Conservation (phyloP, 139 green algal species). For the Monoraphidium neglectum region DNA sequence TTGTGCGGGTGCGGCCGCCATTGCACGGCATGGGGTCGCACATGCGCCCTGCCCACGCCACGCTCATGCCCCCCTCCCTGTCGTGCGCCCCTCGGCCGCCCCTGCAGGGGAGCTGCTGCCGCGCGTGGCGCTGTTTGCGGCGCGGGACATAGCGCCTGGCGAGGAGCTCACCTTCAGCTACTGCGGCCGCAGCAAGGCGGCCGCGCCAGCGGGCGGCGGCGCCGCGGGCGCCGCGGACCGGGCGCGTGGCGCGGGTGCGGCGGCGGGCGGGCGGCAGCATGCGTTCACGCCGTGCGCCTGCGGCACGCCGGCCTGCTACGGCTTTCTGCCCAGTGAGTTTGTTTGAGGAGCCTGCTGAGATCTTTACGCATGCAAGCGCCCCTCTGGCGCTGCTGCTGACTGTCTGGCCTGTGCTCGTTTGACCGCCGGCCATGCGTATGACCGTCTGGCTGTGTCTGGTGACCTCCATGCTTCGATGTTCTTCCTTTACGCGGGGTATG, state of each 20-base stretch:
- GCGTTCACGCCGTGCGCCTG: background rate
- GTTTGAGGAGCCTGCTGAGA: background rate
- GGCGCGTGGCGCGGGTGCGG: conserved; percentile 1
- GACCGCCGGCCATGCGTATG: too few species aligned
- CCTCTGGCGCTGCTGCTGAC: background rate
- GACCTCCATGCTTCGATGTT: too few species aligned
- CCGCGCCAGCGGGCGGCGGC: background rate
- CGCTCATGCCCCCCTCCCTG: too few species aligned
- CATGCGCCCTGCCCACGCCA: too few species aligned
- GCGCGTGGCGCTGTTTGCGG: conserved; percentile 45
- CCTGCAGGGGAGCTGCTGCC: conserved; percentile 51
- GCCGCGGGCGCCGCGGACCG: background rate
- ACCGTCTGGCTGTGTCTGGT: too few species aligned
- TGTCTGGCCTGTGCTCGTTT: background rate
- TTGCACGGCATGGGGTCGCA: too few species aligned
- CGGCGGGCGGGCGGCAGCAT: background rate
- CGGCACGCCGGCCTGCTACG: background rate
- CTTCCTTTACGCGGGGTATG: too few species aligned
- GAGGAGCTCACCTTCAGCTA: conserved; percentile 73
- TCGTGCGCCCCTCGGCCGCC: too few species aligned
- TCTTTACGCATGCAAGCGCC: background rate
- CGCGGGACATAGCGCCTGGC: conserved; percentile 27
- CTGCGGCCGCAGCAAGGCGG: conserved; percentile 22
- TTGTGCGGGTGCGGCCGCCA: too few species aligned
- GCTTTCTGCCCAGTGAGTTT: conserved; percentile 3